Evolutionary conservation across 1,284 basidiomycete genomes (phyloP).

Genomic region (Sporisorium reilianum): DNA sequence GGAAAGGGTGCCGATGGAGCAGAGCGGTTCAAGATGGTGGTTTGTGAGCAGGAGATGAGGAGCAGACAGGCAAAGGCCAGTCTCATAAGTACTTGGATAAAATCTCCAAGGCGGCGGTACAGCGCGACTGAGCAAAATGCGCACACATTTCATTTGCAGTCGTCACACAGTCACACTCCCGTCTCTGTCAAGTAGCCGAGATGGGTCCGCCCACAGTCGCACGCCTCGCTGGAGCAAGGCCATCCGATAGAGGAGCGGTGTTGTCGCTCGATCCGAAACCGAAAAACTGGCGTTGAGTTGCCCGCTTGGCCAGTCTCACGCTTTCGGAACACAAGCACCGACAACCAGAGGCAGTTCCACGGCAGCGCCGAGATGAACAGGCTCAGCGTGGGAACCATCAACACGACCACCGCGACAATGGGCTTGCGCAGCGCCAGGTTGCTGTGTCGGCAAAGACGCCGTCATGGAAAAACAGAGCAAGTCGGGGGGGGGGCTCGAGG

Average conservation of each 20-base stretch:
- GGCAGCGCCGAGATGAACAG: not conserved
- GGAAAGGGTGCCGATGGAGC: not conserved
- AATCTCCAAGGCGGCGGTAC: not conserved
- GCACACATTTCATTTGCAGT: too few relatives aligned
- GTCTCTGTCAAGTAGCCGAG: conserved; percentile 4
- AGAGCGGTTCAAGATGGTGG: not conserved
- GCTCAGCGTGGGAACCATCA: conserved; percentile 3
- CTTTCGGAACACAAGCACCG: not conserved
- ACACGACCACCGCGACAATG: not conserved
- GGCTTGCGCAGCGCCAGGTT: not conserved
- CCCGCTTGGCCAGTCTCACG: not conserved
- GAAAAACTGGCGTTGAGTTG: not conserved
- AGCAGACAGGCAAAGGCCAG: not conserved
- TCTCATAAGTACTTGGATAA: not conserved
- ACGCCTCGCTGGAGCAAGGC: not conserved
- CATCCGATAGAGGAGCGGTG: not conserved
- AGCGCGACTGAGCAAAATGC: conserved; percentile 8
- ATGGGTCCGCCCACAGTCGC: not conserved
- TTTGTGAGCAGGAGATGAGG: not conserved
- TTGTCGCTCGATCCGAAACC: conserved; percentile 6
- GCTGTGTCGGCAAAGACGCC: conserved; percentile 1
- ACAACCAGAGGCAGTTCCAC: not conserved
- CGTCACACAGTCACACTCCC: too few relatives aligned
- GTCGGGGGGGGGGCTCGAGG: too few relatives aligned
- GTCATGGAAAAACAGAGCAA: not conserved